These are phyloP conservation scores for Verbascum thapsus DNA, from an alignment of 257 asterid species.

Conservation along the genomic window DNA sequence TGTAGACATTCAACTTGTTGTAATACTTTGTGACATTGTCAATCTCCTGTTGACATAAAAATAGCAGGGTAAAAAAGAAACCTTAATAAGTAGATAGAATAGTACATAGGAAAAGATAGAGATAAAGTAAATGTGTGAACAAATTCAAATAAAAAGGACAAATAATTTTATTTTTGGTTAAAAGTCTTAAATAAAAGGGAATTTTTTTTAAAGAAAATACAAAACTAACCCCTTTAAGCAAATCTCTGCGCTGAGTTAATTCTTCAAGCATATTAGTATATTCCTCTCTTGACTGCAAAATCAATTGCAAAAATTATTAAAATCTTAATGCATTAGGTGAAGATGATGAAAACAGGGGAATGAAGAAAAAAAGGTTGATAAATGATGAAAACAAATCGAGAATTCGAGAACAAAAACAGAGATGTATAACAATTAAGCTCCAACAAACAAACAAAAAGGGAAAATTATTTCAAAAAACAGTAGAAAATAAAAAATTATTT, in stretches of 20 bases:
- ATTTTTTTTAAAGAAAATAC: no score
- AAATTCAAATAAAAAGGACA: not conserved
- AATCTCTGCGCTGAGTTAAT: constrained; percentile 43
- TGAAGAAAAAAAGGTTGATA: not conserved
- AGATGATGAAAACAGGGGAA: not conserved
- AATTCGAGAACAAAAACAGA: no score
- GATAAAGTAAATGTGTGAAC: not conserved
- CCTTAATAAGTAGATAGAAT: not conserved
- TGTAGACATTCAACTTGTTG: constrained; percentile 37
- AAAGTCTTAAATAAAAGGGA: no score
- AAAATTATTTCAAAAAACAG: not conserved
- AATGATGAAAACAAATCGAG: not conserved
- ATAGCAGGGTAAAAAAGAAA: not conserved
- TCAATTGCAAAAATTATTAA: not conserved
- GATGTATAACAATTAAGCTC: not conserved
- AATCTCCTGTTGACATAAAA: constrained; percentile 42
- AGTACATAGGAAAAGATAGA: not conserved
- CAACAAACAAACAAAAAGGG: not conserved
- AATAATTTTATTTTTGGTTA: not conserved
- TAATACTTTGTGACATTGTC: constrained; percentile 37
- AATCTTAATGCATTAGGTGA: not conserved
- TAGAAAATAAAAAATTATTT: no score
- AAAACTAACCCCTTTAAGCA: constrained; percentile 46
- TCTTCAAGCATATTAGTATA: constrained; percentile 35
- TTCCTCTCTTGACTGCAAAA: constrained; percentile 49